A percentile compares a stretch with the other conserved stretches of the same genome.
phyloP scores from a whole-genome alignment of 148 eudicot species.

The Vaccinium vitisidaea region DNA sequence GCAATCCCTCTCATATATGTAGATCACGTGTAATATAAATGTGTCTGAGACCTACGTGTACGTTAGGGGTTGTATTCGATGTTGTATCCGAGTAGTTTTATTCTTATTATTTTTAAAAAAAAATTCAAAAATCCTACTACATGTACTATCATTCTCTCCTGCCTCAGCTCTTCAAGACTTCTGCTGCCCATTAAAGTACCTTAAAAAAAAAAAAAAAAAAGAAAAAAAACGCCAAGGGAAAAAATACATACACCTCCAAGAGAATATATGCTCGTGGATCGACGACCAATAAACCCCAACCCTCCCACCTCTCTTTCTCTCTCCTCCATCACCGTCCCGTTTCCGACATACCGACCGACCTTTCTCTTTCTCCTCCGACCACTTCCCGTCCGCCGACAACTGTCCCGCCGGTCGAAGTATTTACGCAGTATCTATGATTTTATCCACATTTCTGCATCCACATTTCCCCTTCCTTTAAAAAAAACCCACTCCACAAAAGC shows the following conservation, averaged over 20 bases:
- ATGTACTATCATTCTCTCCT: too few species aligned
- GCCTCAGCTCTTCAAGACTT: too few species aligned
- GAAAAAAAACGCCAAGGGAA: background rate
- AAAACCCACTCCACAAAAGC: background rate
- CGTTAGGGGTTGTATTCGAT: too few species aligned
- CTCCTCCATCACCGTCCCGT: slow-evolving; percentile 7
- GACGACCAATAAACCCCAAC: background rate
- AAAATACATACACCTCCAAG: background rate
- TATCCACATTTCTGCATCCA: background rate
- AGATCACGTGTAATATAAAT: too few species aligned
- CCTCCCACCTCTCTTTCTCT: background rate
- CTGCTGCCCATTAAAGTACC: too few species aligned
- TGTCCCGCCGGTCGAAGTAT: background rate
- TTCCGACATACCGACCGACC: background rate
- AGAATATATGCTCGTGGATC: background rate
- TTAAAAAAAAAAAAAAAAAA: too few species aligned
- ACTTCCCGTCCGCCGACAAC: background rate
- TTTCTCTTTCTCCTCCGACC: background rate
- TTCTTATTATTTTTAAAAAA: too few species aligned
- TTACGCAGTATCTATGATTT: too few species aligned
- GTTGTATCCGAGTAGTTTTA: too few species aligned
- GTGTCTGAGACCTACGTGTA: too few species aligned
- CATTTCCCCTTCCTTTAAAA: background rate
- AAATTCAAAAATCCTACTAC: too few species aligned
- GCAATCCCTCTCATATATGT: too few species aligned